These are phyloP conservation scores for Colletotrichum aenigma DNA, from an alignment of 2,329 filamentous ascomycete genomes.

Conservation along the genomic window DNA sequence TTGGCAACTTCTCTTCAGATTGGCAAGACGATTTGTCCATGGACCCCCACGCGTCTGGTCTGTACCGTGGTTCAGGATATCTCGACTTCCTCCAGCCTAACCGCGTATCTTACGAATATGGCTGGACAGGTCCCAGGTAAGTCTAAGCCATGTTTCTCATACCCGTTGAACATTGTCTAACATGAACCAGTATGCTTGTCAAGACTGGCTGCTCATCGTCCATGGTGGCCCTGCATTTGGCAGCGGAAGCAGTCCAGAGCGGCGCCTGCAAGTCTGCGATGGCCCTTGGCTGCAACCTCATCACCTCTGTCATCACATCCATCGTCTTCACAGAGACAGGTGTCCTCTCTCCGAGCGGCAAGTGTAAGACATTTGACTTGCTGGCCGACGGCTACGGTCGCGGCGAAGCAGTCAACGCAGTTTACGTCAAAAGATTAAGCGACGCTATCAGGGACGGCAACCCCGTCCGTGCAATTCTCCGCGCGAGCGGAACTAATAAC, in stretches of 20 bases:
- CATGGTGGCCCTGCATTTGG: slow-evolving; percentile 33
- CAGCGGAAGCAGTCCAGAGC: slow-evolving; percentile 28
- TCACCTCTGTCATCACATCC: slow-evolving; percentile 20
- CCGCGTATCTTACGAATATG: slow-evolving; percentile 34
- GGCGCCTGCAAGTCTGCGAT: slow-evolving; percentile 32
- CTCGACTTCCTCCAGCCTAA: slow-evolving; percentile 31
- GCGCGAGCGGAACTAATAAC: slow-evolving; percentile 30
- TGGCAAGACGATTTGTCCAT: slow-evolving; percentile 24
- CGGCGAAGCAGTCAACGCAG: slow-evolving; percentile 39
- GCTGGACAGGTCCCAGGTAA: slow-evolving; percentile 34
- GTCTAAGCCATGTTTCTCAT: neutral
- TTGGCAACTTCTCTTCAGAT: slow-evolving; percentile 32
- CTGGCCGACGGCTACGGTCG: slow-evolving; percentile 48
- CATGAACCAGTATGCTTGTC: slow-evolving; percentile 30
- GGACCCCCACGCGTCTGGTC: slow-evolving; percentile 5
- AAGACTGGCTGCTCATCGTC: slow-evolving; percentile 39
- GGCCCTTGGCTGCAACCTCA: slow-evolving; percentile 35
- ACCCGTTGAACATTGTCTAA: neutral
- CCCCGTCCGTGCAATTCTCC: slow-evolving; percentile 34
- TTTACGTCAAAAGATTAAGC: slow-evolving; percentile 44
- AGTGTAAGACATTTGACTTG: slow-evolving; percentile 38
- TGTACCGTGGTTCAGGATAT: slow-evolving; percentile 21
- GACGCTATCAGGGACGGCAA: slow-evolving; percentile 45
- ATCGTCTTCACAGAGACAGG: slow-evolving; percentile 26
- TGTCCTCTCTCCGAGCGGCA: slow-evolving; percentile 29